A percentile compares a stretch with the other conserved stretches of the same genome.
Conservation (phyloP, 2,329 filamentous ascomycete genomes). For the Dothideomycetes sp. region DNA sequence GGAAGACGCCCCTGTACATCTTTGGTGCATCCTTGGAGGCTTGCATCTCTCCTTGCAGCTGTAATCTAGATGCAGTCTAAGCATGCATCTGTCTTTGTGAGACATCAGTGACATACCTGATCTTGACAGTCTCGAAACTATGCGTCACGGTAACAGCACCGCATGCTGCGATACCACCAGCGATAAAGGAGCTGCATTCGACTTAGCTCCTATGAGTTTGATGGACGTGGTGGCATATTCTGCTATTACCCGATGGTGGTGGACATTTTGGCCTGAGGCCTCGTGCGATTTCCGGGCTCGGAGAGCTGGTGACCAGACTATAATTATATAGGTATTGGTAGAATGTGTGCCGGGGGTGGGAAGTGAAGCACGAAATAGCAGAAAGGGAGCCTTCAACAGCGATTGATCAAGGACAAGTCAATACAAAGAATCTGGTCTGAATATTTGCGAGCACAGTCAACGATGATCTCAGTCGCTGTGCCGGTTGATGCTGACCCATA, state of each 20-base stretch:
- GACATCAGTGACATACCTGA: conserved; percentile 51
- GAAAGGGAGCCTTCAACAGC: too few relatives aligned
- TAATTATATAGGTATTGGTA: too few relatives aligned
- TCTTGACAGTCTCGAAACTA: conserved; percentile 98
- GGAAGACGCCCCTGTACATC: conserved; percentile 82
- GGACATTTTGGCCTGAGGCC: conserved; percentile 28
- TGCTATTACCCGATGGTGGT: conserved; percentile 34
- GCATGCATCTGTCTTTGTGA: neutral
- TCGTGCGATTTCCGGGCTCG: neutral
- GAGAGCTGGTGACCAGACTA: too few relatives aligned
- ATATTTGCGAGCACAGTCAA: too few relatives aligned
- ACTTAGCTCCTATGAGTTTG: conserved; percentile 1
- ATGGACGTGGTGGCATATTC: neutral
- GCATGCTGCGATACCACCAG: conserved; percentile 91
- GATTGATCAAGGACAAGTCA: too few relatives aligned
- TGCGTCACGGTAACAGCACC: conserved; percentile 96
- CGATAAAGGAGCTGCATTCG: conserved; percentile 65
- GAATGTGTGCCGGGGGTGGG: too few relatives aligned
- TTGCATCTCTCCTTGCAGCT: conserved; percentile 91
- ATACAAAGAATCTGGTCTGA: too few relatives aligned
- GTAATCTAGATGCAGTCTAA: conserved; percentile 50
- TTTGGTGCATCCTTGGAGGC: conserved; percentile 73
- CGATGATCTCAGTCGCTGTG: too few relatives aligned
- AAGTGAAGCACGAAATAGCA: too few relatives aligned
- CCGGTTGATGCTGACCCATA: too few relatives aligned